Evolutionary conservation across 129 eudicot genomes (phyloP).

Genomic region (Flaveria trinervia): DNA sequence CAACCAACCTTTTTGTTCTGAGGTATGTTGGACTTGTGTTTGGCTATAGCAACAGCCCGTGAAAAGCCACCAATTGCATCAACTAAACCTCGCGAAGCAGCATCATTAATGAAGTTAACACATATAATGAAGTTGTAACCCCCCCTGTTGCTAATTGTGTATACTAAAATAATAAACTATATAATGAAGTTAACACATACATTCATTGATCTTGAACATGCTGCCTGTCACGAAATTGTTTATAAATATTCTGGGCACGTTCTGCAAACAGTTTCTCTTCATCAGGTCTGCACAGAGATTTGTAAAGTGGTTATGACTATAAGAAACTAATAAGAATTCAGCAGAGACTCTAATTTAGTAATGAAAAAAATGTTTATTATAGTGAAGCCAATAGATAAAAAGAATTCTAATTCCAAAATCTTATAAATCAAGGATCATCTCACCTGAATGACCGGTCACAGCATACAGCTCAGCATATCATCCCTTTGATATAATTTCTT

Average conservation of each 20-base stretch:
- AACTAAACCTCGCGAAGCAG: slow-evolving; percentile 78
- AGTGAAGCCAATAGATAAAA: no score
- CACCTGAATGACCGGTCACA: slow-evolving; percentile 78
- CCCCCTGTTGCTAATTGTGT: slow-evolving; percentile 7
- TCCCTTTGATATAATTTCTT: slow-evolving; percentile 82
- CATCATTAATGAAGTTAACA: no score
- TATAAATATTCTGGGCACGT: slow-evolving; percentile 58
- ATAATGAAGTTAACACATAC: slow-evolving; percentile 38
- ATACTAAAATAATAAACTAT: not conserved
- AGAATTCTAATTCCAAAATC: not conserved
- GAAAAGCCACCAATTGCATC: slow-evolving; percentile 93
- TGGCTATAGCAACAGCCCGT: slow-evolving; percentile 89
- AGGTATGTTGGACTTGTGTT: slow-evolving; percentile 82
- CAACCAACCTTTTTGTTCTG: slow-evolving; percentile 54
- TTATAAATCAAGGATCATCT: slow-evolving; percentile 15
- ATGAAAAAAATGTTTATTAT: no score
- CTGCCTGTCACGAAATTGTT: slow-evolving; percentile 82
- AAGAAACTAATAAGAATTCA: not conserved
- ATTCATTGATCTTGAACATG: slow-evolving; percentile 85
- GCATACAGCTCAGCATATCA: slow-evolving; percentile 73
- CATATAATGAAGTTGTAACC: no score
- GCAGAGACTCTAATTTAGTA: not conserved
- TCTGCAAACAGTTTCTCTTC: slow-evolving; percentile 84
- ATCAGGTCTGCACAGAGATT: slow-evolving; percentile 57
- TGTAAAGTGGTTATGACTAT: not conserved